A percentile compares a stretch with the other conserved stretches of the same genome.
Conservation (phyloP, 2,329 filamentous ascomycete genomes). For the Cordyceps javanica region DNA sequence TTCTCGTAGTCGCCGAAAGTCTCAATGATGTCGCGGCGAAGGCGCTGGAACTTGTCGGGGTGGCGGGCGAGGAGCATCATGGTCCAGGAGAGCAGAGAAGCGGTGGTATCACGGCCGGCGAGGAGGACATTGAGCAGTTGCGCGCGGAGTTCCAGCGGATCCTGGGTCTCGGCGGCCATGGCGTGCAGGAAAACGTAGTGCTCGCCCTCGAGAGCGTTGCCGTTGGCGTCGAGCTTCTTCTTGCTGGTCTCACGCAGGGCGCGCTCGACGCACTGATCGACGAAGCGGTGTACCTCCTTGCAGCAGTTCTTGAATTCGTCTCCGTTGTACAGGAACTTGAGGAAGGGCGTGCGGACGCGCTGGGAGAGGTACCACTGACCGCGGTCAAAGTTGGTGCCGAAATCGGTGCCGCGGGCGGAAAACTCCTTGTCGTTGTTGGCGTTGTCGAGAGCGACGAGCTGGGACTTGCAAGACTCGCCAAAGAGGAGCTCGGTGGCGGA, state of each 20-base stretch:
- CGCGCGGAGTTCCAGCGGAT: slow-evolving; percentile 21
- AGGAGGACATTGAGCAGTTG: slow-evolving; percentile 36
- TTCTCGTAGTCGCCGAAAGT: slow-evolving; percentile 43
- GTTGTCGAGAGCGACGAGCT: slow-evolving; percentile 19
- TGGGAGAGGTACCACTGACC: slow-evolving; percentile 39
- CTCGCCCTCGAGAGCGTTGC: slow-evolving; percentile 1
- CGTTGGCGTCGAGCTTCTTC: not conserved
- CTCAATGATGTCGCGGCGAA: slow-evolving; percentile 35
- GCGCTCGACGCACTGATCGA: slow-evolving; percentile 58
- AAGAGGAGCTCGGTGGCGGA: slow-evolving; percentile 53
- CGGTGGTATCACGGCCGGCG: slow-evolving; percentile 50
- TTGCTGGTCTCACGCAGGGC: slow-evolving; percentile 31
- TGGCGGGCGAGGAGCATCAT: slow-evolving; percentile 31
- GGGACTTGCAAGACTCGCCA: slow-evolving; percentile 44
- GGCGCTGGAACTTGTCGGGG: slow-evolving; percentile 33
- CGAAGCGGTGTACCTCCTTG: slow-evolving; percentile 58
- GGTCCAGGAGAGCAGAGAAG: slow-evolving; percentile 42
- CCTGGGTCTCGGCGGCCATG: slow-evolving; percentile 27
- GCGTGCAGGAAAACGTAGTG: slow-evolving; percentile 29
- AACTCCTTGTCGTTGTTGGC: slow-evolving; percentile 20
- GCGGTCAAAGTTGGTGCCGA: slow-evolving; percentile 27
- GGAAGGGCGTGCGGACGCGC: slow-evolving; percentile 44
- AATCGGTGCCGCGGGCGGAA: slow-evolving; percentile 20
- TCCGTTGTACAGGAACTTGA: slow-evolving; percentile 42
- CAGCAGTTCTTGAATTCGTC: slow-evolving; percentile 59